Evolutionary conservation across 139 green algal genomes (phyloP), one percentile per base, ranked within the genome.

Genomic region (Micractinium conductrix): DNA sequence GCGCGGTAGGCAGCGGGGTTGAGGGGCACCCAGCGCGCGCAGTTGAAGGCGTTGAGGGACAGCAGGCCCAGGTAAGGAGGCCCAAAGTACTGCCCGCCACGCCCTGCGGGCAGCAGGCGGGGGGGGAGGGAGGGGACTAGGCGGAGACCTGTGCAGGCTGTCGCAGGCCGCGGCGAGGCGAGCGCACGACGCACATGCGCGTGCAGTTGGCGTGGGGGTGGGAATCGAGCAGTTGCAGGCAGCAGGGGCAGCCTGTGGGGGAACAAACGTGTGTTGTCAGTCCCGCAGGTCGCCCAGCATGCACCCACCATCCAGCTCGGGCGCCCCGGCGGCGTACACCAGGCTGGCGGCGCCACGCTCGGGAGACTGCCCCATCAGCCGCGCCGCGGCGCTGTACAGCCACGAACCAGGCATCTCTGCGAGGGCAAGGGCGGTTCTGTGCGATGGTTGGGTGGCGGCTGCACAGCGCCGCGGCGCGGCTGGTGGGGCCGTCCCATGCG

Each of bases 401-500:
- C 65, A 84, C 10, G 79, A 60, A 0, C 33, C 37, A 21, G 48
- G 79, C 35, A 69, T 67, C 12, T 55, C 76, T 82, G 75, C 53
- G 35, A 35, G 48, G 19, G 17, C 1, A 42, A n/a, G n/a, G n/a
- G n/a, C n/a, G n/a, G n/a, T n/a, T n/a, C n/a, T n/a, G n/a, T n/a
- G n/a, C n/a, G 12, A 67, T 69, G 35, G 67, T 45, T 21, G 37
- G 33, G 0, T 60, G 67, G 10, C 78, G 65, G 79, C 12, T 84
- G 26, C 62, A 33, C 35, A 33, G 35, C 30, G 65, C 65, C 16
- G 79, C 35, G 3, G 79, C 79, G 0, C 67, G 79, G 22, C 28
- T 84, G 45, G 8, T 84, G 5, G 79, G 79, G 26, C 79, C 78
- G 65, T 70, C 38, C 65, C 44, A n/a, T n/a, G n/a, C n/a, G n/a